Evolutionary conservation across 2,329 filamentous ascomycete species (phyloP).

Genomic region (Colletotrichum sublineola): DNA sequence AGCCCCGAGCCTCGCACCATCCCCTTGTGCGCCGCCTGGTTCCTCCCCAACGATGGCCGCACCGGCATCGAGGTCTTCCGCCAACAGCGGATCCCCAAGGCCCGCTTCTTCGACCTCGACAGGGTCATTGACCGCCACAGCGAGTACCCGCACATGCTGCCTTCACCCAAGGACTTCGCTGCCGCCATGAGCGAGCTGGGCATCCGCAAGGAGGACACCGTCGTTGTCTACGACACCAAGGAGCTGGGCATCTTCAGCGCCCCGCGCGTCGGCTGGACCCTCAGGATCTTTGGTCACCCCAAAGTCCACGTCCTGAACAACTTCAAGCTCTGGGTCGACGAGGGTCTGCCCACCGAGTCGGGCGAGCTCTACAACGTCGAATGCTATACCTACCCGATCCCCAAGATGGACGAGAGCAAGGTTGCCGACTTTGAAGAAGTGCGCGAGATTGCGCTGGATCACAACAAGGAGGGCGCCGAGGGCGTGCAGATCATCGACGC

Average conservation of each 20-base stretch:
- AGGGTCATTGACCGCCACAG: constrained; percentile 88
- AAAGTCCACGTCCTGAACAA: constrained; percentile 95
- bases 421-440: constrained; percentile 88
- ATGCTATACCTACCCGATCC: constrained; percentile 74
- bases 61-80: constrained; percentile 86
- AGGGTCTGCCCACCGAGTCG: constrained; percentile 85
- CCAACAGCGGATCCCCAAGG: constrained; percentile 85
- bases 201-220: constrained; percentile 86
- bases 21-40: constrained; percentile 94
- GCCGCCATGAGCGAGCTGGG: constrained; percentile 90
- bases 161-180: constrained; percentile 83
- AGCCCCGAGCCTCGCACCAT: constrained; percentile 87
- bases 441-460: constrained; percentile 79
- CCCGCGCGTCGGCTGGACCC: constrained; percentile 92
- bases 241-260: constrained; percentile 96
- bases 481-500: constrained; percentile 92
- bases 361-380: constrained; percentile 78
- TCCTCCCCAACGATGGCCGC: constrained; percentile 90
- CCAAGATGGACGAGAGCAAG: constrained; percentile 70
- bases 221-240: constrained; percentile 94
- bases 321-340: constrained; percentile 91
- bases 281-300: constrained; percentile 89
- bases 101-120: constrained; percentile 97
- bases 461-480: constrained; percentile 85
- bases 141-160: constrained; percentile 97